phyloP scores from a whole-genome alignment of 768 basidiomycete species.

The Psilocybe cubensis region DNA sequence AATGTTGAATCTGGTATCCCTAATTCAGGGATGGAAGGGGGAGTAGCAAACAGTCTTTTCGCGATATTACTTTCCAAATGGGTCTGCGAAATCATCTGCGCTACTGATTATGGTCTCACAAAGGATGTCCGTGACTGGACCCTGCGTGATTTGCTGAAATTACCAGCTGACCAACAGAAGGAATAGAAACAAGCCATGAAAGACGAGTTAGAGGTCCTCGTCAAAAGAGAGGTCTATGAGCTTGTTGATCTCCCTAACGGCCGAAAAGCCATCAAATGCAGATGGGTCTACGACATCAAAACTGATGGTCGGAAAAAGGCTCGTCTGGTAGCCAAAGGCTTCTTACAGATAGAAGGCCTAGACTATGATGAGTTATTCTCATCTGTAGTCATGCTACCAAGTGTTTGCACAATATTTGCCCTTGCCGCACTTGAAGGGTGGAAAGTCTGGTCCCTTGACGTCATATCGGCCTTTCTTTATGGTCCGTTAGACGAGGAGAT shows the following conservation, averaged over 20 bases:
- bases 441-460: constrained; percentile 10
- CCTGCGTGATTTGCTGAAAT: too few species aligned
- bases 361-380: constrained; percentile 35
- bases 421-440: constrained; percentile 10
- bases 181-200: too few species aligned
- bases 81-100: too few species aligned
- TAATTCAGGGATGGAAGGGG: too few species aligned
- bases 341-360: constrained; percentile 38
- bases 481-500: constrained; percentile 15
- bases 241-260: not conserved
- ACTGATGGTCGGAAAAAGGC: constrained; percentile 31
- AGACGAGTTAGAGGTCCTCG: too few species aligned
- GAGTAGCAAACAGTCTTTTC: too few species aligned
- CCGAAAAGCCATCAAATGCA: constrained; percentile 6
- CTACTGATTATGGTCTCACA: too few species aligned
- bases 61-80: too few species aligned
- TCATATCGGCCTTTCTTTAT: constrained; percentile 20
- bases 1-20: too few species aligned
- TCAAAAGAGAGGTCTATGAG: too few species aligned
- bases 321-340: constrained; percentile 32
- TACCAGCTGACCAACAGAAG: too few species aligned
- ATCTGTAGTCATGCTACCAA: constrained; percentile 18
- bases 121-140: too few species aligned
- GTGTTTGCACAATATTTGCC: constrained; percentile 7
- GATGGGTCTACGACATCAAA: constrained; percentile 20